phyloP scores from a whole-genome alignment of 345 rosid genomes.

The Isatis tinctoria region DNA sequence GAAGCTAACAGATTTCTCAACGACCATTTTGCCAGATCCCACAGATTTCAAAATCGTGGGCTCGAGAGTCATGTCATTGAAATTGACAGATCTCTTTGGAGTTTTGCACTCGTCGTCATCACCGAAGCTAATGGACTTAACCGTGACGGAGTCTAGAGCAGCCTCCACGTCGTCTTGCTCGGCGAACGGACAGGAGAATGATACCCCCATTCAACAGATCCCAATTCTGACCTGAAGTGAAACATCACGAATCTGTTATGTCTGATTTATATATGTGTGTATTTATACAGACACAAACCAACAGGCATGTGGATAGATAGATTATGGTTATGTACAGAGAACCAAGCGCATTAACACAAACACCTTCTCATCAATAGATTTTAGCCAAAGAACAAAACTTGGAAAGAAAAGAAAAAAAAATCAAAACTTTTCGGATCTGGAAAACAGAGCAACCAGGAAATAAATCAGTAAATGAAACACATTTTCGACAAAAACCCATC shows the following conservation, averaged over 20 bases:
- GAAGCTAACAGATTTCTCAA: constrained; percentile 80
- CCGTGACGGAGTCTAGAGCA: constrained; percentile 61
- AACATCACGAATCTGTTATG: constrained; percentile 31
- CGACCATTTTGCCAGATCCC: constrained; percentile 70
- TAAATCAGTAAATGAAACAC: background rate
- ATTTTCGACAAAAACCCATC: background rate
- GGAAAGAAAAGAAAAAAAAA: background rate
- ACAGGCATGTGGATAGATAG: background rate
- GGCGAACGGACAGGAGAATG: constrained; percentile 57
- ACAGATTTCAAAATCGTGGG: constrained; percentile 56
- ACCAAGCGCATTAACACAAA: background rate
- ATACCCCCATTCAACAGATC: constrained; percentile 58
- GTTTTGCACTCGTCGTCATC: constrained; percentile 51
- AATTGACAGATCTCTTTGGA: constrained; percentile 61
- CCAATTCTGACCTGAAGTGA: constrained; percentile 22
- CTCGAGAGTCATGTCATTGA: constrained; percentile 47
- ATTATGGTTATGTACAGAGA: background rate
- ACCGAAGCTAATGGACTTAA: constrained; percentile 78
- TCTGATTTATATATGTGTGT: background rate
- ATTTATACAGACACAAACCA: background rate
- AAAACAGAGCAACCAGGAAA: constrained; percentile 17
- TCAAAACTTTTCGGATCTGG: constrained; percentile 31
- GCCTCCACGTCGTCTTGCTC: constrained; percentile 52
- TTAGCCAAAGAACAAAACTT: background rate
- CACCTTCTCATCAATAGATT: constrained; percentile 1